These are phyloP conservation scores for Blastobotrys indianensis DNA, from an alignment of 1,139 yeast genomes.

Conservation along the genomic window DNA sequence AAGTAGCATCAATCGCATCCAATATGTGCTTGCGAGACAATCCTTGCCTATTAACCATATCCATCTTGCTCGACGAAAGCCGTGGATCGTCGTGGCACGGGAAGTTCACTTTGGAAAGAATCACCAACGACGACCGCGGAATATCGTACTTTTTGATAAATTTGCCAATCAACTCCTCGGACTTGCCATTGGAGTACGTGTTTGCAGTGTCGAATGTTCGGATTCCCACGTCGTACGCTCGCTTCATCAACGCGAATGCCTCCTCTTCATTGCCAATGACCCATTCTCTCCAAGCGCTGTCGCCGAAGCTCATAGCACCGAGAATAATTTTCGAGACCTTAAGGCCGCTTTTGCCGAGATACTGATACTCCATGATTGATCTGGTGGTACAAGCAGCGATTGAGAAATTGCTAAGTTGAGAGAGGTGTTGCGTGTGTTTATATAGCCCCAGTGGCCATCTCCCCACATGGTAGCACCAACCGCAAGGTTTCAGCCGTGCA, in stretches of 20 bases:
- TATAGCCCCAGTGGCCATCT: too few species aligned
- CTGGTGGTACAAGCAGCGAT: too few species aligned
- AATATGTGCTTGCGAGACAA: constrained; percentile 41
- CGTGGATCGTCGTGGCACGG: constrained; percentile 40
- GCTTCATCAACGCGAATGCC: constrained; percentile 39
- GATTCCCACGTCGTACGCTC: constrained; percentile 46
- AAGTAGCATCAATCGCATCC: constrained; percentile 46
- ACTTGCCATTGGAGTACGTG: constrained; percentile 42
- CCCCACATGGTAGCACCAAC: too few species aligned
- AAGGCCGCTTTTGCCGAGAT: constrained; percentile 41
- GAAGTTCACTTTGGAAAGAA: constrained; percentile 50
- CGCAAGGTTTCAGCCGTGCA: too few species aligned
- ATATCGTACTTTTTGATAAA: constrained; percentile 41
- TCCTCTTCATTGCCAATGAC: constrained; percentile 42
- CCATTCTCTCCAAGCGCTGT: constrained; percentile 45
- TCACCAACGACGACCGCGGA: constrained; percentile 43
- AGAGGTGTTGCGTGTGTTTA: too few species aligned
- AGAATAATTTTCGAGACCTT: constrained; percentile 47
- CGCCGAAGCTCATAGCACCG: constrained; percentile 55
- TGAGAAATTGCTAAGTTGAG: too few species aligned
- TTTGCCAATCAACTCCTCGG: constrained; percentile 41
- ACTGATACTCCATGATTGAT: constrained; percentile 42
- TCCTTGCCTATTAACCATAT: constrained; percentile 26
- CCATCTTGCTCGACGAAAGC: constrained; percentile 31
- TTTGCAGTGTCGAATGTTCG: constrained; percentile 55